These are phyloP conservation scores for Arabidopsis lyrata DNA, from an alignment of 441 rosid genomes.

Conservation along the genomic window DNA sequence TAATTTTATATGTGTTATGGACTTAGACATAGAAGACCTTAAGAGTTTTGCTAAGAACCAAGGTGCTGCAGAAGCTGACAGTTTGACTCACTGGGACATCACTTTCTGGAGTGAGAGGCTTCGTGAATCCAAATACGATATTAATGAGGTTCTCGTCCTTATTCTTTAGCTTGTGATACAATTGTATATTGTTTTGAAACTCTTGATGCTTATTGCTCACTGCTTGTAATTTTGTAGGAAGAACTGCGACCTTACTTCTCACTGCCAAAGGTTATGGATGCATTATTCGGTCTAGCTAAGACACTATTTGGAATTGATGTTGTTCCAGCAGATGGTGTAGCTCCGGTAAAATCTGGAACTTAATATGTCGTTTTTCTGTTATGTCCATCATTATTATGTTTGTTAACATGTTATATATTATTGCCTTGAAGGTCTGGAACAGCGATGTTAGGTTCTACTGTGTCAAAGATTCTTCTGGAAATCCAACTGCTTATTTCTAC, in stretches of 20 bases:
- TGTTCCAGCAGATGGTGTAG: constrained; percentile 88
- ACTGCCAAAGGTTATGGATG: constrained; percentile 92
- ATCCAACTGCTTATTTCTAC: constrained; percentile 85
- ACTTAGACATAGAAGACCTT: constrained; percentile 81
- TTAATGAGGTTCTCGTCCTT: constrained; percentile 70
- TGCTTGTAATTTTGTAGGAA: constrained; percentile 68
- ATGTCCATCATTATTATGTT: constrained; percentile 19
- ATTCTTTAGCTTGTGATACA: neutral
- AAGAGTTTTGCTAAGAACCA: constrained; percentile 71
- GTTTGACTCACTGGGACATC: constrained; percentile 84
- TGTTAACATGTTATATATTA: constrained; percentile 31
- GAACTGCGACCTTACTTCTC: constrained; percentile 94
- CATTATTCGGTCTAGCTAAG: constrained; percentile 80
- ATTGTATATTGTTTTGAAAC: constrained; percentile 12
- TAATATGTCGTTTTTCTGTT: constrained; percentile 26
- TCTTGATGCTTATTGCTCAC: constrained; percentile 22
- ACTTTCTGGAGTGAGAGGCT: constrained; percentile 97
- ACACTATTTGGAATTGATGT: constrained; percentile 75
- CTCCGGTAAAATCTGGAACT: constrained; percentile 66
- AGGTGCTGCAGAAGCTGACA: constrained; percentile 76
- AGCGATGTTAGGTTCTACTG: constrained; percentile 78
- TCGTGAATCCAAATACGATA: constrained; percentile 88
- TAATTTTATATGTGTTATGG: constrained; percentile 22
- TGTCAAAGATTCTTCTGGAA: constrained; percentile 81
- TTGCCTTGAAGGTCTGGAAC: constrained; percentile 81